Base-by-base conservation (phyloP, 345 rosid genomes). In the Citrus hindsii region DNA sequence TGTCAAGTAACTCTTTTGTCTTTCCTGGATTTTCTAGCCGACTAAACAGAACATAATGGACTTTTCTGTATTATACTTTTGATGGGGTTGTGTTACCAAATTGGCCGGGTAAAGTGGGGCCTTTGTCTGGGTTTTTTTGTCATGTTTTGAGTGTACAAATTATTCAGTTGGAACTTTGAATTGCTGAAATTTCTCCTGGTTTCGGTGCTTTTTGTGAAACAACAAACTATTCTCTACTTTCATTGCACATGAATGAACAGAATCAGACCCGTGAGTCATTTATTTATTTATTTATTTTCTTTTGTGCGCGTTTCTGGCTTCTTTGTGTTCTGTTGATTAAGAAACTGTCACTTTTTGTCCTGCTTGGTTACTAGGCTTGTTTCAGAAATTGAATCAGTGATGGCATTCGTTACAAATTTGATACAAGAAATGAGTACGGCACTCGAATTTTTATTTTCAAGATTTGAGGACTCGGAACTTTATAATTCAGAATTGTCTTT, bases 261-360 rank as follows among this genome's bases (percentile, higher is more conserved):
- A 80, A 81, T 63, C 71, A 85, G 69, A 80, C 81, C 86, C 88
- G 87, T 85, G 89, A 88, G 53, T 73, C 28, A 38, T 4, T 66
- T 71, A n/a, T n/a, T n/a, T n/a, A n/a, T 25, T 30, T 68, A 16
- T 24, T 27, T 42, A 25, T 7, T 0, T 38, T 38, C 7, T 38
- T 71, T 18, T 4, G 24, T 21, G 71, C 14, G 21, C 21, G 0
- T 58, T 73, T 5, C 63, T 13, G 5, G 32, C 76, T 48, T 56
- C n/a, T 53, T 33, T n/a, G 32, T 38, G 58, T 66, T 35, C 9
- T 66, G 9, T 12, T 19, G 25, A 28, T 28, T 63, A 28, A 32
- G 69, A 4, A 7, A 32, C 35, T 18, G 21, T 53, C 38, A 46
- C 68, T 7, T 32, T 32, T 32, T 14, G 6, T 64, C 10, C 48